Conservation (phyloP, 176 grass and related monocot genomes). For the Aegilops umbellulata region DNA sequence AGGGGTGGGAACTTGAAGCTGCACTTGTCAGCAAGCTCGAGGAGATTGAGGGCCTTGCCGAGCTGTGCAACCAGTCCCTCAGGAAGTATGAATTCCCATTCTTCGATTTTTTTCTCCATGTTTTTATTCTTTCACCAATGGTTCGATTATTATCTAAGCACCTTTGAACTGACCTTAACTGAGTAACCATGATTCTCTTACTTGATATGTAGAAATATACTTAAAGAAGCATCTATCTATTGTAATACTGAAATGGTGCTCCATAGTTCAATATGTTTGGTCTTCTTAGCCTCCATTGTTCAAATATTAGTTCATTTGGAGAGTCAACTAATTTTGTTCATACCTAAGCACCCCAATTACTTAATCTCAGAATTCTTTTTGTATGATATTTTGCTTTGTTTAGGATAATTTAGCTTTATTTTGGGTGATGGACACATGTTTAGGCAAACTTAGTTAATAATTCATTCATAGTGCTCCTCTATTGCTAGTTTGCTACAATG, state of each 20-base stretch:
- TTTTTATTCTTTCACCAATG: not conserved
- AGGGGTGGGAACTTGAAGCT: constrained; percentile 78
- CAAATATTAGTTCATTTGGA: not conserved
- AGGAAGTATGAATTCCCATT: constrained; percentile 51
- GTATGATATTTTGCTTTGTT: not conserved
- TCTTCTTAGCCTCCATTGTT: not conserved
- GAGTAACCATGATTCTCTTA: not conserved
- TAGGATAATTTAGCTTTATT: not conserved
- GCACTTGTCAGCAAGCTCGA: constrained; percentile 47
- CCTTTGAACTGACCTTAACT: not conserved
- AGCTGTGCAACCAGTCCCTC: constrained; percentile 68
- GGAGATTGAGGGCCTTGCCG: constrained; percentile 51
- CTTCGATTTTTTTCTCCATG: not conserved
- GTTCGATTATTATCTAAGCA: not conserved
- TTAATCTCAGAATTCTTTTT: too few species aligned
- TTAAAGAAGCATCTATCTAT: not conserved
- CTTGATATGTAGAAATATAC: not conserved
- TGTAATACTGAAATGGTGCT: not conserved
- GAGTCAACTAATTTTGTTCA: not conserved
- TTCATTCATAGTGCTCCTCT: not conserved
- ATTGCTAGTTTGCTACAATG: not conserved
- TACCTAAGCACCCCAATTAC: too few species aligned
- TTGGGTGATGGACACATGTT: not conserved
- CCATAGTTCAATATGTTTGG: not conserved
- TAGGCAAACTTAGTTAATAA: not conserved